These are phyloP conservation scores for Sicyos baderoa DNA, from an alignment of 306 rosid genomes.

Conservation along the genomic window DNA sequence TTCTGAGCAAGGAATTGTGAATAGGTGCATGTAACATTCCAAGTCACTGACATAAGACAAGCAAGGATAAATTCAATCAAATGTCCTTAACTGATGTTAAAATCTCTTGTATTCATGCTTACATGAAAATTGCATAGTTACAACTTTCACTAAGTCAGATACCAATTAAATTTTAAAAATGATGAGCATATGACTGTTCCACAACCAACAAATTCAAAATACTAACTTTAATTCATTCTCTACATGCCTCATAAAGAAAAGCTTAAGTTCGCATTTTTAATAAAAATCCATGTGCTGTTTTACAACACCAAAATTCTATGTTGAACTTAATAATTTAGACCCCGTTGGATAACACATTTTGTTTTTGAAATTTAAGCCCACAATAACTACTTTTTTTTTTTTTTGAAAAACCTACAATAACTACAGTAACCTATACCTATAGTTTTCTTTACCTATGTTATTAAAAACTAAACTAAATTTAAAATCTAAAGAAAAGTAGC, in stretches of 20 bases:
- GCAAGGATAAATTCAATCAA: background rate
- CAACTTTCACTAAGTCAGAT: background rate
- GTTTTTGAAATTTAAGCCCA: too few species aligned
- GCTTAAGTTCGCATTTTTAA: too few species aligned
- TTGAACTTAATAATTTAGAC: background rate
- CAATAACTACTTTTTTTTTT: too few species aligned
- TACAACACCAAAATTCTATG: background rate
- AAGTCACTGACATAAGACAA: constrained; percentile 69
- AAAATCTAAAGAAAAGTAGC: too few species aligned
- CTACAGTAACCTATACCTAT: too few species aligned
- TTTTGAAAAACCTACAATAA: too few species aligned
- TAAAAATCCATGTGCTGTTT: background rate
- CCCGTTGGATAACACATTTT: too few species aligned
- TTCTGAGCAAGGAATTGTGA: constrained; percentile 95
- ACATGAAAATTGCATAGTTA: background rate
- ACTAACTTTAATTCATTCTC: too few species aligned
- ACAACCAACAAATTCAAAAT: too few species aligned
- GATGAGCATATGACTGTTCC: background rate
- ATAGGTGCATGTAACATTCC: constrained; percentile 94
- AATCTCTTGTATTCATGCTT: background rate
- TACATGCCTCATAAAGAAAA: too few species aligned
- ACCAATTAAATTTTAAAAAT: background rate
- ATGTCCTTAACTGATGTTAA: background rate
- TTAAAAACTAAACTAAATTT: too few species aligned
- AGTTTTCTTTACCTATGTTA: too few species aligned